Percentiles rank a stretch among this genome's conserved stretches.
phyloP scores from a whole-genome alignment of 306 rosid genomes.

The Sindora glabra region DNA sequence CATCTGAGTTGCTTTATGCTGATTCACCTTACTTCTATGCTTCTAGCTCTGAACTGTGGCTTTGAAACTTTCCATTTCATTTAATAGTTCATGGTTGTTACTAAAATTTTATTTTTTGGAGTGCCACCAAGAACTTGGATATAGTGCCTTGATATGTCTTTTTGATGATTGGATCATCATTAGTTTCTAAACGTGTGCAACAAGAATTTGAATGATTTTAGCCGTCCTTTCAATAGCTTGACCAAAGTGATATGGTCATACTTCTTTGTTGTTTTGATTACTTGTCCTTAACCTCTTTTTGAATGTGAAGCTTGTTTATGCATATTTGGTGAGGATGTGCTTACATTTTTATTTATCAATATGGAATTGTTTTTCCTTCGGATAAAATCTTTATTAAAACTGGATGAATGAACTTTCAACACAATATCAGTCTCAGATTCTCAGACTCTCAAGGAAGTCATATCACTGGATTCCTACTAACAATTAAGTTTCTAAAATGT shows the following conservation, averaged over 20 bases:
- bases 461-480: no score
- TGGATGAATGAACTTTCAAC: background rate
- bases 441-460: background rate
- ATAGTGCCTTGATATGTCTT: background rate
- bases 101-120: background rate
- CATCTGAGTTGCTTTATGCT: slow-evolving; percentile 1
- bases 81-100: background rate
- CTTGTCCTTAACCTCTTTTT: background rate
- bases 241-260: background rate
- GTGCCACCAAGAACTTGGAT: no score
- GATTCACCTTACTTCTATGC: no score
- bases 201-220: background rate
- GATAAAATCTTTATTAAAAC: background rate
- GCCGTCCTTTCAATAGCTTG: background rate
- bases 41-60: no score
- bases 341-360: background rate
- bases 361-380: background rate
- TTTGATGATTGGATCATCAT: background rate
- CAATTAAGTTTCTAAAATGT: background rate
- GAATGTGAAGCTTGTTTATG: background rate
- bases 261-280: background rate
- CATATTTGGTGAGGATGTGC: background rate
- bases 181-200: background rate
- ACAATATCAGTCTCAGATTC: background rate
- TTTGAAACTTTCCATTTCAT: background rate